Conservation (phyloP, 225 moss, liverwort and hornwort species). For the Sphagnum tenellum region DNA sequence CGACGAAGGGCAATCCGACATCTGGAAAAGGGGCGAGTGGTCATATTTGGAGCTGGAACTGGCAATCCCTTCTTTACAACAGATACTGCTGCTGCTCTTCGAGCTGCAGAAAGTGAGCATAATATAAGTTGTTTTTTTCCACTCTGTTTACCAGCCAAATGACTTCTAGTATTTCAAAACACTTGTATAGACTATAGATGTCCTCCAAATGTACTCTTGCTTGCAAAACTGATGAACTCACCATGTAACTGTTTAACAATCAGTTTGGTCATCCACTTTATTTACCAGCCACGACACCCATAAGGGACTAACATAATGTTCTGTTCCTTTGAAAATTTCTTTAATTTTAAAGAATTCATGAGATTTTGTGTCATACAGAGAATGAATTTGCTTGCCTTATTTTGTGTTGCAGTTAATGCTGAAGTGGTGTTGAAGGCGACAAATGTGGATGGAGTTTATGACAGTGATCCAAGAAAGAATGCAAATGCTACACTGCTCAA, state of each 20-base stretch:
- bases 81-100: slow-evolving; percentile 89
- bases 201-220: no score
- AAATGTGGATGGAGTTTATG: slow-evolving; percentile 87
- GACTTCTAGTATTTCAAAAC: no score
- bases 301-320: no score
- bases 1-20: slow-evolving; percentile 85
- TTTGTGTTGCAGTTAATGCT: slow-evolving; percentile 55
- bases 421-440: slow-evolving; percentile 93
- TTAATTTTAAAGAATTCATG: no score
- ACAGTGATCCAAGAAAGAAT: slow-evolving; percentile 80
- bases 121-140: neutral
- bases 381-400: neutral
- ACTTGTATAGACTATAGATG: no score
- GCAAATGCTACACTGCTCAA: slow-evolving; percentile 53
- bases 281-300: no score
- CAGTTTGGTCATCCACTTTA: no score
- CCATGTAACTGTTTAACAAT: no score
- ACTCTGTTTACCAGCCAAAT: neutral
- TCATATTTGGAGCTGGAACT: slow-evolving; percentile 94
- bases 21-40: slow-evolving; percentile 88
- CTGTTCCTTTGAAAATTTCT: no score
- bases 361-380: no score
- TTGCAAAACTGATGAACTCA: no score
- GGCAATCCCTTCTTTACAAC: slow-evolving; percentile 97
- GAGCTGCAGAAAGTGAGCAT: slow-evolving; percentile 87